phyloP scores from a whole-genome alignment of 208 protist species.

The Leishmania amazonensis region DNA sequence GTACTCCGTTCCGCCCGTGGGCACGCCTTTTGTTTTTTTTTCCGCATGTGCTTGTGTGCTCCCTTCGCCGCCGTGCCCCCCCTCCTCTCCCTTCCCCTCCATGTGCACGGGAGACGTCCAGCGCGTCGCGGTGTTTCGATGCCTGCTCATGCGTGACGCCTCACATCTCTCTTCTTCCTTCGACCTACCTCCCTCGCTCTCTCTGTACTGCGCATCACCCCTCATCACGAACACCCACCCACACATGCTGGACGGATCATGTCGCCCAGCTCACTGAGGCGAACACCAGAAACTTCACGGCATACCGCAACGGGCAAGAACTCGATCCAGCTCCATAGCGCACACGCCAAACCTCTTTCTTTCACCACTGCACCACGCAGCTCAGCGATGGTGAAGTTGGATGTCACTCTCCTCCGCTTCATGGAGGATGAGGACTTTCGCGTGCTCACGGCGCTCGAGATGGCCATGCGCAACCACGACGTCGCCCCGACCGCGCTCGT shows the following conservation, averaged over 20 bases:
- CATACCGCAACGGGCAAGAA: background rate
- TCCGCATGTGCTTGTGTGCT: no score
- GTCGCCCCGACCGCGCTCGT: constrained; percentile 95
- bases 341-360: background rate
- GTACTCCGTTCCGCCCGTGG: background rate
- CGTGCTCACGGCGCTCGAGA: constrained; percentile 94
- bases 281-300: background rate
- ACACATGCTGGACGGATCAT: background rate
- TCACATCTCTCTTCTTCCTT: constrained; percentile 6
- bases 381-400: constrained; percentile 86
- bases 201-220: background rate
- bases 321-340: background rate
- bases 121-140: background rate
- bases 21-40: background rate
- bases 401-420: constrained; percentile 88
- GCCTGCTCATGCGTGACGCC: background rate
- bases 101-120: background rate
- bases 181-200: background rate
- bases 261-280: background rate
- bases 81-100: no score
- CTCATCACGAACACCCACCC: background rate
- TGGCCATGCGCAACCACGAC: constrained; percentile 99
- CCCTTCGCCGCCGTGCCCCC: background rate
- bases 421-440: constrained; percentile 92
- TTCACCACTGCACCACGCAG: background rate